Evolutionary conservation across 306 rosid species (phyloP), one percentile per base, ranked within the genome.

Genomic region (Betula pendula): DNA sequence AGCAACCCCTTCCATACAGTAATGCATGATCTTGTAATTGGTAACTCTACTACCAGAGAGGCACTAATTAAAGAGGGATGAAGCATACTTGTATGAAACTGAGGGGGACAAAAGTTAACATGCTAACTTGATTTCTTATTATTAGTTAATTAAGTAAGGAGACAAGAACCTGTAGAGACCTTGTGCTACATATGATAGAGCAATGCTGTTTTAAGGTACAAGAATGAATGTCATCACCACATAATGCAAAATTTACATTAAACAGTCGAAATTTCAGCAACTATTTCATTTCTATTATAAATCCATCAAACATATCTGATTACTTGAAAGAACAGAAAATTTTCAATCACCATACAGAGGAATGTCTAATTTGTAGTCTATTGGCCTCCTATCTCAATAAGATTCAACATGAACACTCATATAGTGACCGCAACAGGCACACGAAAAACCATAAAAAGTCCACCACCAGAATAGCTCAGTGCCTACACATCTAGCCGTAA

Each of bases 41-140:
- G 22, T 67, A 65, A 76, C 79, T 70, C 81, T 73, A 33, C 38
- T 42, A 70, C 70, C 29, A 15, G 79, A 70, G 60, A 79, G 52
- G 29, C 77, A 77, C 72, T 25, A 19, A 51, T 48, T 83, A 60
- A 53, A 74, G 77, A 65, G 25, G 71, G 24, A 70, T 24, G 65
- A 19, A 33, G 31, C 27, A 55, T 29, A 73, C 65, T 50, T 22
- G 20, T 11, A 44, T 72, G 71, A 40, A 56, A 80, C 68, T 29
- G 14, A 62, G 42, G 52, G 73, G n/a, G 71, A 27, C 63, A 31
- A 19, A 53, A 53, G 40, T 55, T 53, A 53, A 49, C 52, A 63
- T 15, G 35, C 66, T 2, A 4, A 43, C 40, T 16, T 14, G 70
- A 65, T 22, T 42, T 19, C 24, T 69, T 25, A 53, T 17, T 55